Evolutionary conservation across 352 stramenopile genomes (phyloP), one percentile per base, ranked within the genome.

Genomic region (Globisporangium perplexum): DNA sequence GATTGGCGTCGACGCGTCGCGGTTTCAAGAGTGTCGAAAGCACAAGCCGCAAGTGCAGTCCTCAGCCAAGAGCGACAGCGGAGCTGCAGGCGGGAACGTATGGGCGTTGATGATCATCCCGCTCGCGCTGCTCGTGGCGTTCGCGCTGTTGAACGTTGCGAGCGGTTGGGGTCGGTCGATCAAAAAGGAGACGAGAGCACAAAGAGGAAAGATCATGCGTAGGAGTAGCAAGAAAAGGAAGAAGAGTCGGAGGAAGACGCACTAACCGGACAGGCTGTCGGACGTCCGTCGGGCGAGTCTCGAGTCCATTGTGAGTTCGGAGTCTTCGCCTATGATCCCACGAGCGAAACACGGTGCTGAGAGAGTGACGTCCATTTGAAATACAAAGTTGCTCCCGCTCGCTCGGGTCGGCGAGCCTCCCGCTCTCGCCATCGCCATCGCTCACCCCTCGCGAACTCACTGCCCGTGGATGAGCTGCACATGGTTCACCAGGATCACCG

Each of bases 401-500:
- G 33, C 12, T 39, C 33, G 1, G 26, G 5, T 30, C 26, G 26
- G 26, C 33, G 3, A 18, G 3, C 33, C 11, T 3, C 33, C 6
- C 12, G 11, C 14, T 6, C 33, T 12, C 30, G 7, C 10, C 30
- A 35, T 12, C n/a, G n/a, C n/a, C n/a, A n/a, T n/a, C n/a, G n/a
- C n/a, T n/a, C n/a, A n/a, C n/a, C n/a, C n/a, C n/a, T 0, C 10
- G 3, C 7, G 33, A 18, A 7, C 24, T 48, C 15, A 49, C 38
- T 58, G 54, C 7, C 65, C 63, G 53, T 92, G 82, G 15, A 92
- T 55, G 53, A 80, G 65, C 62, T 93, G 65, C 15, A 93, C 72
- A 57, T 93, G 82, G 65, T 89, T 89, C 7, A 93, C 79, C 31
- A 93, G 62, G 31, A 87, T 76, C 20, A 88, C 74, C 15, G 77